Evolutionary conservation across 2,329 filamentous ascomycete species (phyloP).

Genomic region (Cladosporium sphaerospermum): DNA sequence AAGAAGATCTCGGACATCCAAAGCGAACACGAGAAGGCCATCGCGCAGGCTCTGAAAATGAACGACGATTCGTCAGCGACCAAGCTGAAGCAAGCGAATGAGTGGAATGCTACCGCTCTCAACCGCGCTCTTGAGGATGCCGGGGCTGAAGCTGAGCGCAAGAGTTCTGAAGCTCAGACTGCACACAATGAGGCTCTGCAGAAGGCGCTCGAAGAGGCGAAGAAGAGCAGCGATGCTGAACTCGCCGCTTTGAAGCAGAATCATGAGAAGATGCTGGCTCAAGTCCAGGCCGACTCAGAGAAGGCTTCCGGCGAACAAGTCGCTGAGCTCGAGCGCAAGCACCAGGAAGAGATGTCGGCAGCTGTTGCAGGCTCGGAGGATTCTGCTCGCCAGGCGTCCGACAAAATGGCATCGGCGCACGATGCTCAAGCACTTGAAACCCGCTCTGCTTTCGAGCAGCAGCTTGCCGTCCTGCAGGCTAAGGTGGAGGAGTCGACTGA

Average conservation of each 20-base stretch:
- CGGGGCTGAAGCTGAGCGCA: slow-evolving; percentile 15
- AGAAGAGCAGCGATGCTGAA: slow-evolving; percentile 18
- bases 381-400: slow-evolving; percentile 8
- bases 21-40: slow-evolving; percentile 13
- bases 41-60: slow-evolving; percentile 13
- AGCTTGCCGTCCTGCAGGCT: slow-evolving; percentile 3
- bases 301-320: slow-evolving; percentile 16
- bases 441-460: neutral
- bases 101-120: slow-evolving; percentile 14
- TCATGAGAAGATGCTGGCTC: slow-evolving; percentile 22
- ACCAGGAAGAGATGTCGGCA: slow-evolving; percentile 15
- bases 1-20: slow-evolving; percentile 15
- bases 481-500: neutral
- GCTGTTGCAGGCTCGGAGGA: slow-evolving; percentile 5
- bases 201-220: slow-evolving; percentile 4
- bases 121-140: slow-evolving; percentile 15
- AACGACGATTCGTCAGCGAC: slow-evolving; percentile 14
- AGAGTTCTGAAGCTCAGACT: slow-evolving; percentile 12
- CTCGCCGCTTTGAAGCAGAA: slow-evolving; percentile 19
- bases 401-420: slow-evolving; percentile 9
- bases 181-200: slow-evolving; percentile 14
- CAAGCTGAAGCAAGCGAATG: slow-evolving; percentile 15
- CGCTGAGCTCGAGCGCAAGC: slow-evolving; percentile 18
- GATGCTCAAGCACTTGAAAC: slow-evolving; percentile 7
- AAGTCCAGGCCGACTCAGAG: slow-evolving; percentile 18